Percentiles rank a stretch among this genome's conserved stretches.
phyloP scores from a whole-genome alignment of 2,329 filamentous ascomycete genomes.

The Fusarium protoensiforme region DNA sequence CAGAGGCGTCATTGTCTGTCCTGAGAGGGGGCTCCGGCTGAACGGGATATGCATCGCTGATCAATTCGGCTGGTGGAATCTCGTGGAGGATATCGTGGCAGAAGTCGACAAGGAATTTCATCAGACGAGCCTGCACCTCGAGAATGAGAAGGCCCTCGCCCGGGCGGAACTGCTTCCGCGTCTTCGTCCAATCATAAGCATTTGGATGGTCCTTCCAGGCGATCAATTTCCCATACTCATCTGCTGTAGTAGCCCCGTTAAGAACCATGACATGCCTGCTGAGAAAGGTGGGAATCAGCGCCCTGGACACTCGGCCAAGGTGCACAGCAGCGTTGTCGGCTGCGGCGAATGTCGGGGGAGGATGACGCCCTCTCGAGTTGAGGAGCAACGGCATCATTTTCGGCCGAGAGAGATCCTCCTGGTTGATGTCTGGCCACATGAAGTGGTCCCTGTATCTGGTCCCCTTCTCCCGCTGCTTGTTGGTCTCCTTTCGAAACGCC shows the following conservation, averaged over 20 bases:
- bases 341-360: constrained; percentile 58
- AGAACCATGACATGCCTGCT: constrained; percentile 50
- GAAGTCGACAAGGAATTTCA: constrained; percentile 61
- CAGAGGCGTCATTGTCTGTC: constrained; percentile 42
- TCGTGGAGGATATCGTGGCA: constrained; percentile 63
- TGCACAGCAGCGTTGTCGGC: constrained; percentile 53
- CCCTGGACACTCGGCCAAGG: constrained; percentile 41
- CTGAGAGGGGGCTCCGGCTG: constrained; percentile 52
- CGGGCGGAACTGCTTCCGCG: constrained; percentile 52
- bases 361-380: constrained; percentile 60
- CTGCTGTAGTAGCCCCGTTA: constrained; percentile 37
- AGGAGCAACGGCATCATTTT: constrained; percentile 61
- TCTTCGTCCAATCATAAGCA: constrained; percentile 51
- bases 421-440: constrained; percentile 67
- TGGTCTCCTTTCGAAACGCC: constrained; percentile 44
- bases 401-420: constrained; percentile 62
- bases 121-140: constrained; percentile 60
- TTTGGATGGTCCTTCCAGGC: constrained; percentile 48
- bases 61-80: constrained; percentile 47
- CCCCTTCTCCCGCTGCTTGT: constrained; percentile 17
- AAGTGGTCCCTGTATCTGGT: constrained; percentile 48
- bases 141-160: constrained; percentile 61
- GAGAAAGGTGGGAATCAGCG: constrained; percentile 44
- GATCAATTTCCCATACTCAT: constrained; percentile 51
- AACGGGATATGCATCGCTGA: constrained; percentile 42